Conservation (phyloP, 2,329 filamentous ascomycete genomes). For the Podosphaera leucotricha region DNA sequence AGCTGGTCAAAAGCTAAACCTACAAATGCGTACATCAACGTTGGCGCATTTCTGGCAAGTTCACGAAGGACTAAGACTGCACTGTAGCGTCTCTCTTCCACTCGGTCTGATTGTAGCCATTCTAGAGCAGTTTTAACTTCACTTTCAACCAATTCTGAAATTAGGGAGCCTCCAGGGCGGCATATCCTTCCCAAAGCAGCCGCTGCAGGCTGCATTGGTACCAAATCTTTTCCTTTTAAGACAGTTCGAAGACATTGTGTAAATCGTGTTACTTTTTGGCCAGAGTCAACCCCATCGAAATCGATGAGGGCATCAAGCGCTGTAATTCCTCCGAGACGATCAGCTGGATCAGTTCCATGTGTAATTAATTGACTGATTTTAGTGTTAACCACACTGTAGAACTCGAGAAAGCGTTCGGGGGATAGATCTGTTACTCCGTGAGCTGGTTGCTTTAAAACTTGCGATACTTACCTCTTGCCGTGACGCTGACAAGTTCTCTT, state of each 20-base stretch:
- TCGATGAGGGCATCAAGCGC: constrained; percentile 85
- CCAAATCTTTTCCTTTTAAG: constrained; percentile 72
- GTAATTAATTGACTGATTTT: constrained; percentile 53
- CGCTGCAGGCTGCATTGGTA: constrained; percentile 75
- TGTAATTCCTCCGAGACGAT: constrained; percentile 77
- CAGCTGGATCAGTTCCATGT: constrained; percentile 64
- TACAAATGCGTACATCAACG: constrained; percentile 85
- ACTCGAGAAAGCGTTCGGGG: constrained; percentile 52
- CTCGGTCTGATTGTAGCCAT: constrained; percentile 85
- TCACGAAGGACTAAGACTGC: constrained; percentile 80
- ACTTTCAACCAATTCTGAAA: constrained; percentile 85
- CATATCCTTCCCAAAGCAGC: constrained; percentile 76
- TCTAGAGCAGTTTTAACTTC: constrained; percentile 92
- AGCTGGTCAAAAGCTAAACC: constrained; percentile 89
- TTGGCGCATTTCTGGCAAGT: constrained; percentile 77
- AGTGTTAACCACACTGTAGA: constrained; percentile 41
- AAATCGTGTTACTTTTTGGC: constrained; percentile 84
- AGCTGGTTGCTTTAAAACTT: not conserved
- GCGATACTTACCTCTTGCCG: constrained; percentile 13
- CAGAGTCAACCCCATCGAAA: constrained; percentile 84
- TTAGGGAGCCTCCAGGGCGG: constrained; percentile 75
- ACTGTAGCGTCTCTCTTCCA: constrained; percentile 82
- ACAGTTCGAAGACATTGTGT: constrained; percentile 74
- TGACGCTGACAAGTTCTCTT: constrained; percentile 14
- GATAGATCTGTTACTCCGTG: constrained; percentile 36